A percentile compares a stretch with the other conserved stretches of the same genome.
These are phyloP conservation scores for Rosellinia necatrix DNA, from an alignment of 2,329 filamentous ascomycete genomes.

Conservation along the genomic window DNA sequence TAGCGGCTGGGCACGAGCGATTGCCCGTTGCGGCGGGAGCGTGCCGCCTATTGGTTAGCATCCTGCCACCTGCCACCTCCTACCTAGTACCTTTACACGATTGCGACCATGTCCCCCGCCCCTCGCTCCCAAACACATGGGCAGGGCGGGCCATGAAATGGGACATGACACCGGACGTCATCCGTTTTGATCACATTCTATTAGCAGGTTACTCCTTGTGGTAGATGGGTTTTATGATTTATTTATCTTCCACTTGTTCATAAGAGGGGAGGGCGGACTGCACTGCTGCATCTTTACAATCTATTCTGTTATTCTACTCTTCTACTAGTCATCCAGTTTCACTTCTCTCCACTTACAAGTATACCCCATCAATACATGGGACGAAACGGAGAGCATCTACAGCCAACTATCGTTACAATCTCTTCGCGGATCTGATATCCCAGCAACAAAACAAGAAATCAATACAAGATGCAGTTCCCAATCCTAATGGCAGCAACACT, in stretches of 20 bases:
- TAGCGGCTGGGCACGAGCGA: conserved; percentile 12
- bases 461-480: conserved; percentile 17
- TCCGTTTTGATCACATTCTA: background rate
- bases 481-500: conserved; percentile 3
- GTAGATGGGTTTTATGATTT: background rate
- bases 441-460: background rate
- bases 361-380: background rate
- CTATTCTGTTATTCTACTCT: background rate
- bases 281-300: no score
- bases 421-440: background rate
- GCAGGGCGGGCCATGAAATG: background rate
- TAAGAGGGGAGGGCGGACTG: background rate
- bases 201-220: background rate
- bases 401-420: background rate
- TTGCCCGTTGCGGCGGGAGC: conserved; percentile 21
- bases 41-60: conserved; percentile 16
- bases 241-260: no score
- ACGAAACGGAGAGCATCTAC: background rate
- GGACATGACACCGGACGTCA: conserved; percentile 6
- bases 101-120: conserved; percentile 1
- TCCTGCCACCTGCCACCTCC: conserved; percentile 11
- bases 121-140: conserved; percentile 12
- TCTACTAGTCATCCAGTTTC: background rate
- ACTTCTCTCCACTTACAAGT: background rate
- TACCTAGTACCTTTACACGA: no score